Evolutionary conservation across 1,284 basidiomycete genomes (phyloP), one percentile per base, ranked within the genome.

Genomic region (Trichosporon sp.): DNA sequence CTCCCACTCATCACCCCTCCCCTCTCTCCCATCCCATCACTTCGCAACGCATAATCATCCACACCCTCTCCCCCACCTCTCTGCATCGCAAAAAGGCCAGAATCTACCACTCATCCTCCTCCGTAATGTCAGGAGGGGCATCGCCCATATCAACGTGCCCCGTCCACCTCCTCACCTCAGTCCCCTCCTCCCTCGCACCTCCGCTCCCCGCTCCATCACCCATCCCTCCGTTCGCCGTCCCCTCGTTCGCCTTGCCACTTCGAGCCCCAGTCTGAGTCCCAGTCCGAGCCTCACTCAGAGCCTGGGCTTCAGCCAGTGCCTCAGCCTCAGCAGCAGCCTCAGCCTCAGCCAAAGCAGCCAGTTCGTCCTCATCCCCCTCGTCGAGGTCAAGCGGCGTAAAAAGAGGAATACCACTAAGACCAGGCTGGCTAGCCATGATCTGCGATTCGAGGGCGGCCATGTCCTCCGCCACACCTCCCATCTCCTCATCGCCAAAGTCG

Each of bases 291-390:
- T n/a, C n/a, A n/a, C n/a, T n/a, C n/a, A n/a, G n/a, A n/a, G n/a
- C n/a, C n/a, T n/a, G n/a, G n/a, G n/a, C n/a, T n/a, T n/a, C n/a
- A n/a, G n/a, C n/a, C n/a, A n/a, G n/a, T n/a, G 1, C 10, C 21
- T 1, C 19, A 8, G n/a, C 1, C 5, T 59, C 54, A 23, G 25
- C 44, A 29, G 31, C 23, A 25, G 31, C 33, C 57, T 7, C 2
- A n/a, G 31, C 46, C 37, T 56, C 87, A 52, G 84, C 78, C 59
- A 88, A 79, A 65, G 87, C 85, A 86, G 88, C 88, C 84, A 89
- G 85, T 61, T 76, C 74, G 29, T 76, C 74, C 57, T 75, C 40
- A 21, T 68, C 66, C 4, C 60, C 46, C 40, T 70, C 72, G 4
- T 58, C 56, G 29, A 19, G 19, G 16, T 34, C 44, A 0, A 29